Evolutionary conservation across 2,329 filamentous ascomycete genomes (phyloP).

Genomic region (Acrocalymma vagum): DNA sequence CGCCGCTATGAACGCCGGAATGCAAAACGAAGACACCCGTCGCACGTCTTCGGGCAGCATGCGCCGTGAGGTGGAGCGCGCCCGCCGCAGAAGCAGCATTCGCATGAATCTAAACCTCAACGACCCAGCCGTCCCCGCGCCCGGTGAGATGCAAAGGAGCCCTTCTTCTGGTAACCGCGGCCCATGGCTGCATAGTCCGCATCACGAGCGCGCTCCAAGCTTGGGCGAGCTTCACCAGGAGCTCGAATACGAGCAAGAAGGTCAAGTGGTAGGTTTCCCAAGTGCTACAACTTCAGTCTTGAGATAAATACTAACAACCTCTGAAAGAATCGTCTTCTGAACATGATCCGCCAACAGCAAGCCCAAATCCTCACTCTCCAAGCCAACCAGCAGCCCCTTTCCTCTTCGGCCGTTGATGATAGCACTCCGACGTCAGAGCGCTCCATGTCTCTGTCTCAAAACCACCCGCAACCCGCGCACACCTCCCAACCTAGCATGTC

Average conservation of each 20-base stretch:
- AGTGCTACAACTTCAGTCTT: neutral
- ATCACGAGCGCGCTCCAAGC: conserved; percentile 74
- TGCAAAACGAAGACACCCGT: conserved; percentile 69
- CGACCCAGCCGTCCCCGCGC: conserved; percentile 71
- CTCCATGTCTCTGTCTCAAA: conserved; percentile 52
- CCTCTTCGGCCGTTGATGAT: conserved; percentile 60
- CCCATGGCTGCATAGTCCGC: conserved; percentile 59
- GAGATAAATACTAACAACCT: neutral
- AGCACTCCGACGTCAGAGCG: conserved; percentile 58
- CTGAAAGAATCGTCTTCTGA: conserved; percentile 74
- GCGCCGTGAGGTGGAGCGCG: conserved; percentile 47
- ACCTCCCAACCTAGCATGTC: conserved; percentile 43
- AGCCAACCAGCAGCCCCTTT: conserved; percentile 52
- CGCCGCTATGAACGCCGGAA: conserved; percentile 79
- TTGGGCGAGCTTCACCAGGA: conserved; percentile 81
- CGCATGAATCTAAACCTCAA: conserved; percentile 79
- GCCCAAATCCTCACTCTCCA: conserved; percentile 70
- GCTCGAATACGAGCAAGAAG: conserved; percentile 80
- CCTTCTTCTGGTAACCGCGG: conserved; percentile 37
- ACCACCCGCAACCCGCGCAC: conserved; percentile 25
- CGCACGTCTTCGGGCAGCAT: conserved; percentile 60
- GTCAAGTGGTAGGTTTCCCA: conserved; percentile 69
- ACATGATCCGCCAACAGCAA: conserved; percentile 80
- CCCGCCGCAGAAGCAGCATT: conserved; percentile 72
- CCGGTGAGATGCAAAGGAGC: conserved; percentile 72